Conservation (phyloP, 257 asterid genomes). For the Nicotiana knightiana region DNA sequence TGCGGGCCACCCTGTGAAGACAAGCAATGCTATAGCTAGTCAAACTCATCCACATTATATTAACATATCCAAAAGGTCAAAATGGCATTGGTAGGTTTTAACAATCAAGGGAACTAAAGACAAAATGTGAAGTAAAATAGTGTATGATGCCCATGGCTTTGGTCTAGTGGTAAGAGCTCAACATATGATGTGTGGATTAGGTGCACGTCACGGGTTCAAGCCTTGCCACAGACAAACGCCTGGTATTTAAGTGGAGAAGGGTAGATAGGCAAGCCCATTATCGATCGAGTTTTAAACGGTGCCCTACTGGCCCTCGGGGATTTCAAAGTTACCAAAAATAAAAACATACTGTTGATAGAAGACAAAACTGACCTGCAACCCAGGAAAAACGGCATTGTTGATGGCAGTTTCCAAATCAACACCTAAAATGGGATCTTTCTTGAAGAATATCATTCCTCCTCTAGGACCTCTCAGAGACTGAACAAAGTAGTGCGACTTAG, state of each 20-base stretch:
- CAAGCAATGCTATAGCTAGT: neutral
- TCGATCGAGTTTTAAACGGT: too few relatives aligned
- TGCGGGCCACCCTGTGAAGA: constrained; percentile 85
- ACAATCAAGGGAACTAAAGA: neutral
- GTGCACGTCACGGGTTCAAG: too few relatives aligned
- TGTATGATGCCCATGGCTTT: too few relatives aligned
- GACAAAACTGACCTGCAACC: constrained; percentile 63
- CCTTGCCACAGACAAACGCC: too few relatives aligned
- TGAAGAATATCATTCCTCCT: constrained; percentile 98
- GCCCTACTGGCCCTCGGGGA: too few relatives aligned
- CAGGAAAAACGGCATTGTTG: constrained; percentile 89
- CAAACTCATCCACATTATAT: neutral
- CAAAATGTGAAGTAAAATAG: neutral
- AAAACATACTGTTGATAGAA: neutral
- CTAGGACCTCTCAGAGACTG: constrained; percentile 98
- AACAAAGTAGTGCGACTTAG: neutral
- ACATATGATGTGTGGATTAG: too few relatives aligned
- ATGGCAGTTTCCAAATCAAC: constrained; percentile 80
- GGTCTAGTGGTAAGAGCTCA: too few relatives aligned
- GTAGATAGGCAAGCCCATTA: too few relatives aligned
- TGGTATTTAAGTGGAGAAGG: too few relatives aligned
- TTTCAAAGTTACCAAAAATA: too few relatives aligned
- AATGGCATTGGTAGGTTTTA: neutral
- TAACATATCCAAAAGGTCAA: neutral
- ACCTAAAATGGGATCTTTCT: constrained; percentile 77